These are phyloP conservation scores for Trametes cubensis DNA, from an alignment of 768 basidiomycete species.

Conservation along the genomic window DNA sequence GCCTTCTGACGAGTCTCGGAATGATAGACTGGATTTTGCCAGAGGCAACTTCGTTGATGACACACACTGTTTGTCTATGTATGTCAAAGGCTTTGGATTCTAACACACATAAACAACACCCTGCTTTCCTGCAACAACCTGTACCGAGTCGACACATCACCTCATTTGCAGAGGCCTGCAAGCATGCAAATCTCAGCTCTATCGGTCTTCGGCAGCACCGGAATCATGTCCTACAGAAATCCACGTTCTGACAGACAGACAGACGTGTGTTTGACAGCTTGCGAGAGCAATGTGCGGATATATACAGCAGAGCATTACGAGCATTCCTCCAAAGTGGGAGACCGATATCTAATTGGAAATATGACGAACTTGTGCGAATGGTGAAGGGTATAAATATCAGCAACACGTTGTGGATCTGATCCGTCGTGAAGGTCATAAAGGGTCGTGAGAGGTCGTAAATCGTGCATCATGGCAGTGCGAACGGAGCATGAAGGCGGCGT, in stretches of 20 bases:
- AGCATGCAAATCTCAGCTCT: no score
- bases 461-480: not conserved
- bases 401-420: constrained; percentile 7
- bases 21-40: constrained; percentile 1
- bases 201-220: no score
- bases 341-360: not conserved
- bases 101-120: constrained; percentile 30
- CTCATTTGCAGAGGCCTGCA: no score
- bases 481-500: not conserved
- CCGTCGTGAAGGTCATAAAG: constrained; percentile 9
- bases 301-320: constrained; percentile 21
- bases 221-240: not conserved
- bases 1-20: constrained; percentile 12
- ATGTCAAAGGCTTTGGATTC: constrained; percentile 20
- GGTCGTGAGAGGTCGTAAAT: constrained; percentile 23
- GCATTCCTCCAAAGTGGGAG: constrained; percentile 5
- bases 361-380: constrained; percentile 9
- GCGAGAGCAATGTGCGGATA: constrained; percentile 13
- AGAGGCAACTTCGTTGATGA: constrained; percentile 11
- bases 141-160: no score
- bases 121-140: no score
- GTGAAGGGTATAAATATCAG: constrained; percentile 23
- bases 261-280: constrained; percentile 3
- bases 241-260: no score
- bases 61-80: constrained; percentile 26